phyloP scores from a whole-genome alignment of 1,284 basidiomycete genomes.

The Cryptococcus sp. region DNA sequence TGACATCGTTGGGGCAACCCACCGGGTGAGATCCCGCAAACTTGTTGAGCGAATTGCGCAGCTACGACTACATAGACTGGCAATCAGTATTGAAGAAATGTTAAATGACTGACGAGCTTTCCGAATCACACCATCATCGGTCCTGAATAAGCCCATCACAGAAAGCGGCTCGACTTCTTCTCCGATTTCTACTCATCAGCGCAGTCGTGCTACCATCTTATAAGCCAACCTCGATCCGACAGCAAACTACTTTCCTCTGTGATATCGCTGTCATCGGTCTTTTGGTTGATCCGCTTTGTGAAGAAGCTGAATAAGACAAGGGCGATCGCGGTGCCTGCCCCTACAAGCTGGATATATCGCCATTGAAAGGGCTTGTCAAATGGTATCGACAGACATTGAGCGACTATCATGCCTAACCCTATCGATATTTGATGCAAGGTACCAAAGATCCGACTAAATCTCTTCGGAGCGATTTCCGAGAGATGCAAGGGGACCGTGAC shows the following conservation, averaged over 20 bases:
- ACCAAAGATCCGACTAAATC: constrained; percentile 37
- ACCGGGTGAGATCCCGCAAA: constrained; percentile 27
- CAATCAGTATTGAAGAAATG: background rate
- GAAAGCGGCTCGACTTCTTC: background rate
- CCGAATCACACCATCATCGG: background rate
- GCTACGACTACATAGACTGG: constrained; percentile 19
- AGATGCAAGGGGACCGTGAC: constrained; percentile 46
- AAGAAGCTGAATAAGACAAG: no score
- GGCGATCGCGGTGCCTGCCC: constrained; percentile 22
- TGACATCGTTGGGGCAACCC: background rate
- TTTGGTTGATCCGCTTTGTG: no score
- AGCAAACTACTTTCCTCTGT: no score
- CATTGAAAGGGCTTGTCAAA: constrained; percentile 28
- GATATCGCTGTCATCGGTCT: background rate
- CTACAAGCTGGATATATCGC: constrained; percentile 37
- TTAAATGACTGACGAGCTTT: background rate
- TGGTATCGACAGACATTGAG: constrained; percentile 41
- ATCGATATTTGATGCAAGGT: constrained; percentile 46
- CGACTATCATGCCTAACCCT: constrained; percentile 36
- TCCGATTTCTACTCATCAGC: background rate
- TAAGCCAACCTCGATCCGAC: no score
- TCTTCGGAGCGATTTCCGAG: constrained; percentile 40
- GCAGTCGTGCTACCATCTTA: no score
- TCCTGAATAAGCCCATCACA: background rate
- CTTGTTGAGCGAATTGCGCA: constrained; percentile 24